A percentile compares a stretch with the other conserved stretches of the same genome.
Evolutionary conservation across 2,329 filamentous ascomycete species (phyloP).

Genomic region (Gaeumannomyces tritici): DNA sequence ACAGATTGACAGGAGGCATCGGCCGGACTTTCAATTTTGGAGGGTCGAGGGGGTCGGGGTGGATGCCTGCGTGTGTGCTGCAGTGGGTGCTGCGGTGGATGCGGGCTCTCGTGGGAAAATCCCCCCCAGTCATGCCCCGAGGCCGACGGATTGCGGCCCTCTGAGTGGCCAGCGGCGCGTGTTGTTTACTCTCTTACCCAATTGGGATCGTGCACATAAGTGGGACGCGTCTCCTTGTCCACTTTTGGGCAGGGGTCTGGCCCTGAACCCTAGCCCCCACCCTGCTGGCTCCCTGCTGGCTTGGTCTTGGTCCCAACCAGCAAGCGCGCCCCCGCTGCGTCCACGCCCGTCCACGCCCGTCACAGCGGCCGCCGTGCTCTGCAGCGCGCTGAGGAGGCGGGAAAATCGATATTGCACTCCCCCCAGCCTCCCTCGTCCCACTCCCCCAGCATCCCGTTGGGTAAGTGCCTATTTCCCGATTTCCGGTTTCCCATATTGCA

Average conservation of each 20-base stretch:
- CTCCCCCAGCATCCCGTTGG: background rate
- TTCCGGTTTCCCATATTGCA: background rate
- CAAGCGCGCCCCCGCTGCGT: background rate
- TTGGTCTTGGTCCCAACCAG: background rate
- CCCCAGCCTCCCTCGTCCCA: background rate
- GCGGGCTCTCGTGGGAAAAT: background rate
- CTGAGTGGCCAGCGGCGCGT: slow-evolving; percentile 6
- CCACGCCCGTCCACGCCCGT: background rate
- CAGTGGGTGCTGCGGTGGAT: background rate
- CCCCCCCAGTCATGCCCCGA: background rate
- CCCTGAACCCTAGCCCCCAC: background rate
- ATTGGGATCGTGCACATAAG: slow-evolving; percentile 9
- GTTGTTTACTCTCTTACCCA: slow-evolving; percentile 13
- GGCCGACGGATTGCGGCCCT: background rate
- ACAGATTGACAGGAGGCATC: background rate
- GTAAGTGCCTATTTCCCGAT: background rate
- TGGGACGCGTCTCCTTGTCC: slow-evolving; percentile 10
- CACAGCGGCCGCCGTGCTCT: background rate
- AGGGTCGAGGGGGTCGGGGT: background rate
- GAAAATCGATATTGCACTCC: background rate
- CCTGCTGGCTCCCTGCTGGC: too few species aligned
- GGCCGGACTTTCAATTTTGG: background rate
- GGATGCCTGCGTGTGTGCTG: background rate
- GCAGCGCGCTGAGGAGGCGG: background rate
- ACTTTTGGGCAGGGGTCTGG: background rate